Evolutionary conservation across 306 rosid genomes (phyloP).

Genomic region (Malus asiatica): DNA sequence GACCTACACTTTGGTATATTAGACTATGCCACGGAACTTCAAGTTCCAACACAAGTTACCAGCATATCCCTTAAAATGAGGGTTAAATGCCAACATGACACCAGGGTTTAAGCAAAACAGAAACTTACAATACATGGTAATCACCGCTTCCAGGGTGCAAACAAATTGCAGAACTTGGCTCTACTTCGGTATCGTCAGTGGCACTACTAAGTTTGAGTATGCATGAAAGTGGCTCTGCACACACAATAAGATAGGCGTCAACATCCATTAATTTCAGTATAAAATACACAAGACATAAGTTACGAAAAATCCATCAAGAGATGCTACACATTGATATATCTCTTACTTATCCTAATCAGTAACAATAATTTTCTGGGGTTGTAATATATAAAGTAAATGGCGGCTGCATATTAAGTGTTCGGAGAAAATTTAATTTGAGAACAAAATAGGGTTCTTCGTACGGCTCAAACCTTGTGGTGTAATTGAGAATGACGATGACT

Average conservation of each 20-base stretch:
- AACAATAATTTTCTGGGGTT: neutral
- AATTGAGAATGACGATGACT: conserved; percentile 37
- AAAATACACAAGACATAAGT: neutral
- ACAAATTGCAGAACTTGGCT: conserved; percentile 49
- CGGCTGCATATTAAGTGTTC: neutral
- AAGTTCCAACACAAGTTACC: neutral
- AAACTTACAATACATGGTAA: conserved; percentile 80
- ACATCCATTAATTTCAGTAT: neutral
- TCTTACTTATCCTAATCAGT: neutral
- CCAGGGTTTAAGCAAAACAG: neutral
- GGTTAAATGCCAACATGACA: neutral
- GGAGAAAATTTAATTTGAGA: neutral
- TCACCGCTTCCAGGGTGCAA: conserved; percentile 77
- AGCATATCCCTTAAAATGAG: neutral
- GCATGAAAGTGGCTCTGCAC: conserved; percentile 76
- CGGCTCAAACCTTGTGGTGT: conserved; percentile 58
- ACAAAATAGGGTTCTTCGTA: neutral
- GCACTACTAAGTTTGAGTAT: conserved; percentile 73
- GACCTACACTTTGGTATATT: neutral
- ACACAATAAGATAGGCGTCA: conserved; percentile 12
- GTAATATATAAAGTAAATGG: neutral
- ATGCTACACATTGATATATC: neutral
- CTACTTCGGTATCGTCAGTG: conserved; percentile 53
- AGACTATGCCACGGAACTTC: conserved; percentile 8
- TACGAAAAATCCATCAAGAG: neutral